phyloP scores from a whole-genome alignment of 164 flowering plant species.

The Annona squamosa region DNA sequence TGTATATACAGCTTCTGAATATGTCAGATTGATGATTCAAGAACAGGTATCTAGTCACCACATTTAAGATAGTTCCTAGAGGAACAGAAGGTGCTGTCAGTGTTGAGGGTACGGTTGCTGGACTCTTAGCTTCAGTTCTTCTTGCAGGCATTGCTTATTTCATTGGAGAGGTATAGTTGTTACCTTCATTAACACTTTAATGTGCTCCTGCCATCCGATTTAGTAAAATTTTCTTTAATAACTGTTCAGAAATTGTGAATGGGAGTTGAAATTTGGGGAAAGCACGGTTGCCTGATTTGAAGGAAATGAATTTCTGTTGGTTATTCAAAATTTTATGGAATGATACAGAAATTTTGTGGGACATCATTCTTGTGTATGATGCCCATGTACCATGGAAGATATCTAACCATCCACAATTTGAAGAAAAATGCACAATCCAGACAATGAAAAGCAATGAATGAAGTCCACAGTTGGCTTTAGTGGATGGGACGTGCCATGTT shows the following conservation, averaged over 20 bases:
- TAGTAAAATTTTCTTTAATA: background rate
- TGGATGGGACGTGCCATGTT: too few species aligned
- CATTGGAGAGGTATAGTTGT: constrained; percentile 49
- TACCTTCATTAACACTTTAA: background rate
- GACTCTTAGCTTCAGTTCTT: constrained; percentile 62
- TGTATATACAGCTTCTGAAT: constrained; percentile 7
- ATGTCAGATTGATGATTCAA: constrained; percentile 16
- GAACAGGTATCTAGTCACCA: constrained; percentile 79
- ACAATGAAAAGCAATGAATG: too few species aligned
- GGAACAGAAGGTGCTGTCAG: constrained; percentile 99
- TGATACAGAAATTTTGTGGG: background rate
- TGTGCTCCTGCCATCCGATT: background rate
- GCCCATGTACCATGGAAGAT: too few species aligned
- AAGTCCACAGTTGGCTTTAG: too few species aligned
- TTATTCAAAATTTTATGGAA: background rate
- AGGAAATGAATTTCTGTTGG: background rate
- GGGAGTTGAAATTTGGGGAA: background rate
- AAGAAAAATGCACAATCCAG: too few species aligned
- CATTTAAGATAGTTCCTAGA: constrained; percentile 80
- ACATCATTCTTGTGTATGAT: too few species aligned
- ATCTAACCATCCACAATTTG: too few species aligned
- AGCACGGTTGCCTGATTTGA: background rate
- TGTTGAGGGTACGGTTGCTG: constrained; percentile 90
- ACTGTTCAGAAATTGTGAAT: background rate
- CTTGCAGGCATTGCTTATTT: constrained; percentile 67